These are phyloP conservation scores for Notholithocarpus densiflorus DNA, from an alignment of 306 rosid species.

Conservation along the genomic window DNA sequence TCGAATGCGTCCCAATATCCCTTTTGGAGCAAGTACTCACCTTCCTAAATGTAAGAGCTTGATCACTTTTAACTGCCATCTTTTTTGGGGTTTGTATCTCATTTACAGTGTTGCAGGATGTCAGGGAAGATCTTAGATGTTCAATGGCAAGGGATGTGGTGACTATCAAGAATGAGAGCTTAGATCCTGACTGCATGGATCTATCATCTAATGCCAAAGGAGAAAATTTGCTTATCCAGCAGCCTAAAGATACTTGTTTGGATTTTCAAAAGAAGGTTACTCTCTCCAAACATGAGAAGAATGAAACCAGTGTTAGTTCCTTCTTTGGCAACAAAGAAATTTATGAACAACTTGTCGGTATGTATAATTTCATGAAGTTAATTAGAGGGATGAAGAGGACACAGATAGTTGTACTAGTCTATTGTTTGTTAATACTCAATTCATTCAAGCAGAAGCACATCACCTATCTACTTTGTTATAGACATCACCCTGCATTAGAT, in stretches of 20 bases:
- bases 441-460: background rate
- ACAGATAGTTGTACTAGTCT: background rate
- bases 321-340: constrained; percentile 51
- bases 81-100: constrained; percentile 13
- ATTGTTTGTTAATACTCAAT: background rate
- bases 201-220: constrained; percentile 28
- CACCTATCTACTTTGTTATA: too few species aligned
- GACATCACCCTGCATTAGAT: background rate
- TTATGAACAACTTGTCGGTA: constrained; percentile 61
- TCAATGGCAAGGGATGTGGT: constrained; percentile 84
- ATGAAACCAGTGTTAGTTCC: constrained; percentile 32
- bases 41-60: constrained; percentile 74
- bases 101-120: constrained; percentile 47
- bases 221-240: constrained; percentile 25
- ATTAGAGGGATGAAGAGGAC: background rate
- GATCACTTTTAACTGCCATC: constrained; percentile 19
- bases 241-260: constrained; percentile 43
- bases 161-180: constrained; percentile 75
- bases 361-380: constrained; percentile 19
- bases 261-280: constrained; percentile 96
- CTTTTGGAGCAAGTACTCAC: constrained; percentile 80
- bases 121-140: constrained; percentile 76
- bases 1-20: constrained; percentile 86
- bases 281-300: constrained; percentile 56
- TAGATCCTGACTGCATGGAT: constrained; percentile 36